Evolutionary conservation across 306 rosid genomes (phyloP), one percentile per base, ranked within the genome.

Genomic region (Prunus armeniaca): DNA sequence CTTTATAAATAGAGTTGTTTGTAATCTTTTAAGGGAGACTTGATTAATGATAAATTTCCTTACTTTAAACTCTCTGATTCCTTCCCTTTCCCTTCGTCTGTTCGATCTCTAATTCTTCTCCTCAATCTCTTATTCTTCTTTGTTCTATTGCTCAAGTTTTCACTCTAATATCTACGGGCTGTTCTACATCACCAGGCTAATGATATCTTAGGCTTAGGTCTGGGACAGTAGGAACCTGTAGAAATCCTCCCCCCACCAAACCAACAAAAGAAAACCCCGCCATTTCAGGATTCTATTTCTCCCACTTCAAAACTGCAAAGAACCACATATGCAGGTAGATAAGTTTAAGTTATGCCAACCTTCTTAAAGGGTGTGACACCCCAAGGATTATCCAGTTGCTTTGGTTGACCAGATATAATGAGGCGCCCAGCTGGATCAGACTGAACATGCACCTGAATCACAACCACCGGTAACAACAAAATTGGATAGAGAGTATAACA

Each of bases 391-490:
- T 85, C 82, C 28, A 63, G 77, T 81, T 88, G 91, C 77, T 81
- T 87, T 38, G 96, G 96, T 82, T 88, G 93, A 43, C 96, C 96
- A 49, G 88, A 88, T 66, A 90, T 88, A 52, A 90, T 88, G 46
- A 90, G 76, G 71, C 96, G 93, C 49, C 93, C 96, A 0, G 87
- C 88, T 24, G 96, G 96, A 62, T 90, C 96, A 75, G 96, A 90
- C 74, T 90, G 96, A 49, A 90, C 96, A 47, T 87, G 96, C 65
- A 90, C 93, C 96, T 90, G 79, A 32, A 41, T 64, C 66, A 57
- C 74, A 32, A 41, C n/a, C 68, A 67, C 27, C 19, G 30, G 61
- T 4, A 60, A 41, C 24, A 25, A 46, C 12, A 73, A 73, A 58
- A 12, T 45, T 8, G 60, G 13, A 73, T 7, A 45, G 1, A 3